Conservation (phyloP, 257 asterid species). For the Plantago elongata region DNA sequence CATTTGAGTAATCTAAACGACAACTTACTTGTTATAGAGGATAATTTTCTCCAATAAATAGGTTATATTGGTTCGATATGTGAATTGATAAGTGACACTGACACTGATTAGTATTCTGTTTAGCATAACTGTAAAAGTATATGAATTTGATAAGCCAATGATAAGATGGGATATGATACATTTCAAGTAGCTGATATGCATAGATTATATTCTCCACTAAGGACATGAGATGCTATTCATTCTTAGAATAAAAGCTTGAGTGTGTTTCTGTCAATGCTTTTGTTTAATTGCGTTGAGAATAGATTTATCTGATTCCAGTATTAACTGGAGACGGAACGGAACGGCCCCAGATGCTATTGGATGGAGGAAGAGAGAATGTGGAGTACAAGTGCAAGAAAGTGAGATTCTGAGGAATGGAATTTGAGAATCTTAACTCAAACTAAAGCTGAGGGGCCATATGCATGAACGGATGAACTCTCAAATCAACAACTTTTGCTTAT, state of each 20-base stretch:
- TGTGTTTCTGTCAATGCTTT: background rate
- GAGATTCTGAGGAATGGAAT: conserved; percentile 55
- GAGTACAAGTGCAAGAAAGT: conserved; percentile 20
- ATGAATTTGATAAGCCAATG: conserved; percentile 12
- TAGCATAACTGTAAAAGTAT: background rate
- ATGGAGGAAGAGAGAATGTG: background rate
- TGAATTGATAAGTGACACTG: conserved; percentile 8
- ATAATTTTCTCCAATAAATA: no score
- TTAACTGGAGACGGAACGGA: conserved; percentile 31
- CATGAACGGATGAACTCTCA: no score
- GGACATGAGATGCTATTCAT: conserved; percentile 28
- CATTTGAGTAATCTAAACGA: background rate
- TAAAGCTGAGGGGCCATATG: conserved; percentile 30
- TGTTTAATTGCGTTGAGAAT: conserved; percentile 12
- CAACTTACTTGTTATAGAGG: conserved; percentile 12
- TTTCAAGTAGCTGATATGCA: background rate
- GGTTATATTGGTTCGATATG: no score
- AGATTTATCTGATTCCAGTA: background rate
- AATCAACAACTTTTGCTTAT: no score
- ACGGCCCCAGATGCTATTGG: conserved; percentile 67
- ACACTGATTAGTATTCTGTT: conserved; percentile 2
- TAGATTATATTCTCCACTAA: conserved; percentile 31
- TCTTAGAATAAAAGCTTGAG: conserved; percentile 26
- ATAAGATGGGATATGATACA: no score
- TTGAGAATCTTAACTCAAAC: conserved; percentile 59